Base-by-base conservation (phyloP, 2,329 filamentous ascomycete genomes). In the Aspergillus cejpii region DNA sequence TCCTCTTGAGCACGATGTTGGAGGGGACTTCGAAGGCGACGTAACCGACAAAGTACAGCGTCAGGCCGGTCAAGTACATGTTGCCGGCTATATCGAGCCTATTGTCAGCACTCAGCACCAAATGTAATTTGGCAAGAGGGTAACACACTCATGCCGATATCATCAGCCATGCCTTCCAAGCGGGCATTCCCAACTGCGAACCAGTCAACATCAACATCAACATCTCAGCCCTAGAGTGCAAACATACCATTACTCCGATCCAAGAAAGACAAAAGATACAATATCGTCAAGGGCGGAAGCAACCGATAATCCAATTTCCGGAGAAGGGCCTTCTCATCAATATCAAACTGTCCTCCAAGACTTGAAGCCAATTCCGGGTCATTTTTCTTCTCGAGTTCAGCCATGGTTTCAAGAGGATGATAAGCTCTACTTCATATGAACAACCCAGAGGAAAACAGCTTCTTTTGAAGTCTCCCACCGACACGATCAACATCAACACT, bases 241-340 rank as follows among this genome's bases (percentile, higher is more conserved):
- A 8, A 41, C 44, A 15, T 52, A 64, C 60, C 67, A 58, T 71
- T 74, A 48, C 64, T 67, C 20, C 69, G 60, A 51, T 72, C 69
- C 26, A 72, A 52, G 38, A 72, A 72, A 1, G 64, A 67, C 14
- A 74, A 50, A 2, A 74, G 58, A 50, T 73, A 74, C 31, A 74
- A 56, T 6, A 72, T 45, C 1, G 68, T 70, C 34, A 74, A 47
- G 0, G 69, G 61, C 3, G 72, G 72, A 6, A 74, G 53, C 3
- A 75, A 56, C 7, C 60, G 62, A 28, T 61, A 57, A 48, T 75
- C 72, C 20, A 75, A 57, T 47, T 73, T 74, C 26, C 69, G 60
- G 6, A 73, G 49, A 4, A 73, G 46, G 2, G 63, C 53, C 43
- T 62, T 67, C 47, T 71, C 67, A 36, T 68, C 65, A 43, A 69